Base-by-base conservation (phyloP, 1,284 basidiomycete genomes). In the Pisolithus thermaeus region DNA sequence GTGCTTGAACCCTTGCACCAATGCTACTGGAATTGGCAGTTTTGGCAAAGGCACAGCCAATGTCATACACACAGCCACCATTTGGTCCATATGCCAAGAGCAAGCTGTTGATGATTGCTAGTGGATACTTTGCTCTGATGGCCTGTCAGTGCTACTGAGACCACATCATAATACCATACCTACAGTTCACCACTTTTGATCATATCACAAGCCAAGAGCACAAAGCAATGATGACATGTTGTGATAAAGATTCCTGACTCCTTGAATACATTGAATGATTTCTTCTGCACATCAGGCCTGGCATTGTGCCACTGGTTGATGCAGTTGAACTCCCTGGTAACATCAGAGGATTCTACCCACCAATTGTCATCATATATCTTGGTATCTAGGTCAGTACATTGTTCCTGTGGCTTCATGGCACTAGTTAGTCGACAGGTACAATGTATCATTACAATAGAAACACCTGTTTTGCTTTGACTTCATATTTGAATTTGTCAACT, bases 141-240 rank as follows among this genome's bases (percentile, higher is more conserved):
- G 5, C 25, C 25, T 16, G 20, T 47, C 12, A 48, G 23, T 7
- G n/a, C n/a, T 6, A 36, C 23, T 35, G 11, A 4, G 12, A 37
- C 30, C 25, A 43, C 20, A 14, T 7, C 25, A 49, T n/a, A 14
- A 16, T 0, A 22, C 5, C 3, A 25, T 25, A 46, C 41, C 2
- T 2, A 58, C 52, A 57, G 9, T 23, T 59, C 51, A 0, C 58
- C 52, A 20, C 58, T 59, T 4, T 46, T 36, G 18, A 59, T 51
- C 57, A 59, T 58, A 12, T 59, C 41, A 9, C 54, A 59, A 0
- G n/a, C 41, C 0, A 54, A 6, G 0, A 59, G 23, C 0, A 58
- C 7, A 16, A 58, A 53, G 11, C 12, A 6, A n/a, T 39, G 8
- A 5, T 22, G n/a, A 38, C 49, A 50, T 12, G 18, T 27, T 23